Evolutionary conservation across 2,329 filamentous ascomycete genomes (phyloP).

Genomic region (Venturia pyrina): DNA sequence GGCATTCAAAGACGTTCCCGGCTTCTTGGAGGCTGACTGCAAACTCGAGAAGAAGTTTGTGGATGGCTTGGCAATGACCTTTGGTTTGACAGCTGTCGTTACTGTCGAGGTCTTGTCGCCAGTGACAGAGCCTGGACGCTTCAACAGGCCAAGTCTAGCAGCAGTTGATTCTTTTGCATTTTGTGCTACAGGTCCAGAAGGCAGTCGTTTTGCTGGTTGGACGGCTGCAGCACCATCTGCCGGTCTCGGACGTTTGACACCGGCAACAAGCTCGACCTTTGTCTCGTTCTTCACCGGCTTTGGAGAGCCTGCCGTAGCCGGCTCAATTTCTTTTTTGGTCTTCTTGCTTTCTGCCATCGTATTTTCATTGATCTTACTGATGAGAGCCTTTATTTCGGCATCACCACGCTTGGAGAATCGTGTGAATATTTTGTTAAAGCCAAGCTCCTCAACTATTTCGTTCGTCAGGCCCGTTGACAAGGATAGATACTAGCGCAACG

Average conservation of each 20-base stretch:
- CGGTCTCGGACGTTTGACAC: constrained; percentile 17
- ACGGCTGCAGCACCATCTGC: constrained; percentile 11
- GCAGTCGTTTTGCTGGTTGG: constrained; percentile 26
- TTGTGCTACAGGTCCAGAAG: constrained; percentile 13
- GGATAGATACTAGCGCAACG: constrained; percentile 47
- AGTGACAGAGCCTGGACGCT: background rate
- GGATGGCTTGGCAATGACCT: constrained; percentile 21
- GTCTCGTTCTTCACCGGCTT: background rate
- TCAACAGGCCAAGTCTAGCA: constrained; percentile 2
- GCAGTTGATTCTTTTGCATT: constrained; percentile 12
- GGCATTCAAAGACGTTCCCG: constrained; percentile 18
- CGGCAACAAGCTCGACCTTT: constrained; percentile 13
- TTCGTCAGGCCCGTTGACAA: constrained; percentile 52
- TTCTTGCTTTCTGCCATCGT: constrained; percentile 23
- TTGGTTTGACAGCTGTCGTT: constrained; percentile 21
- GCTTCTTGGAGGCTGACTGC: constrained; percentile 36
- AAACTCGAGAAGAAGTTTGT: constrained; percentile 36
- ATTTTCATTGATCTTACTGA: constrained; percentile 44
- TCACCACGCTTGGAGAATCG: constrained; percentile 57
- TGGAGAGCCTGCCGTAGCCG: constrained; percentile 1
- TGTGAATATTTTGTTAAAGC: constrained; percentile 55
- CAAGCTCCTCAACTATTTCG: constrained; percentile 51
- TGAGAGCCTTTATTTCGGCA: constrained; percentile 51
- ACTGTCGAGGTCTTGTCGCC: background rate
- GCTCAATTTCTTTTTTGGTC: constrained; percentile 6